Conservation (phyloP, 2,329 filamentous ascomycete genomes). For the Cercospora sesami region DNA sequence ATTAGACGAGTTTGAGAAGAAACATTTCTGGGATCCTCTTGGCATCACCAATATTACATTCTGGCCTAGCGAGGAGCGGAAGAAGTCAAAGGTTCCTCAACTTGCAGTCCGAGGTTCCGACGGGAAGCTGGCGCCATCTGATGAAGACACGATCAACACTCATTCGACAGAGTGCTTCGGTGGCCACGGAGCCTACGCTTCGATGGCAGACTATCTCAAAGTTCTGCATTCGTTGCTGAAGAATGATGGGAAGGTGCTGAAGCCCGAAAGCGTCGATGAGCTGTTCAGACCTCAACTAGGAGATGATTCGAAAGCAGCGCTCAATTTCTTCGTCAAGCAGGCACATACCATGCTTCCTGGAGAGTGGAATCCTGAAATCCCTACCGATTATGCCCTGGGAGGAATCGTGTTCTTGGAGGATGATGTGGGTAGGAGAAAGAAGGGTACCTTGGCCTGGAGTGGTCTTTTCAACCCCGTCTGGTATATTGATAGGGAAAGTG, state of each 20-base stretch:
- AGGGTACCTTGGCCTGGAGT: conserved; percentile 47
- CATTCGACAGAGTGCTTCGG: conserved; percentile 38
- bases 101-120: conserved; percentile 28
- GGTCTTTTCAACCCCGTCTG: conserved; percentile 52
- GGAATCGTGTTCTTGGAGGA: conserved; percentile 47
- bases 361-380: conserved; percentile 35
- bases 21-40: conserved; percentile 50
- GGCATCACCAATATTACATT: conserved; percentile 42
- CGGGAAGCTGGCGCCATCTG: conserved; percentile 26
- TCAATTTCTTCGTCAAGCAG: conserved; percentile 34
- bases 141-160: conserved; percentile 28
- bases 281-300: conserved; percentile 54
- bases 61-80: conserved; percentile 28
- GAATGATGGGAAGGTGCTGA: conserved; percentile 53
- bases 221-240: conserved; percentile 50
- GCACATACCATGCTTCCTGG: conserved; percentile 39
- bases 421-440: conserved; percentile 41
- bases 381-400: conserved; percentile 45
- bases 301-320: conserved; percentile 26
- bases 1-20: conserved; percentile 48
- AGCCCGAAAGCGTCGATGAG: conserved; percentile 42
- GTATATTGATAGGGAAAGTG: conserved; percentile 45
- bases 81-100: conserved; percentile 25
- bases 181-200: conserved; percentile 36
- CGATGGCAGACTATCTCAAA: conserved; percentile 47